Percentiles rank a stretch among this genome's conserved stretches.
phyloP scores from a whole-genome alignment of 2,329 filamentous ascomycete species.

The Cladorrhinum sp. region DNA sequence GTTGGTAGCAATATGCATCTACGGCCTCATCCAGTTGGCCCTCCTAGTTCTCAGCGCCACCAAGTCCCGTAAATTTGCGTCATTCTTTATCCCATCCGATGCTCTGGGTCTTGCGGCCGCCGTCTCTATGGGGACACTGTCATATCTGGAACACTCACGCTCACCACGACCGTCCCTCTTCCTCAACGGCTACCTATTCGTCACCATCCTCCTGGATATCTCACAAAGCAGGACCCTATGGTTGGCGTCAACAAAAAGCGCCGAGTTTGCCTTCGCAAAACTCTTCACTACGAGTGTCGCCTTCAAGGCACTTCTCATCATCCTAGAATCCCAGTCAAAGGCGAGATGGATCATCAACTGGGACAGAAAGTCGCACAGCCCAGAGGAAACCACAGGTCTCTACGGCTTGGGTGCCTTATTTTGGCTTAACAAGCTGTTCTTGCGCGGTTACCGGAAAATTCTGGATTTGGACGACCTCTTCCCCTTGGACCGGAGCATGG shows the following conservation, averaged over 20 bases:
- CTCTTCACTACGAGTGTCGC: slow-evolving; percentile 37
- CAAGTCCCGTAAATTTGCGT: slow-evolving; percentile 18
- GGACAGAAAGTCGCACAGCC: slow-evolving; percentile 39
- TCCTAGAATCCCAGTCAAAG: slow-evolving; percentile 41
- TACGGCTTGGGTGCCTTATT: slow-evolving; percentile 32
- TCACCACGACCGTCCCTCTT: slow-evolving; percentile 42
- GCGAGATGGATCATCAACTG: slow-evolving; percentile 36
- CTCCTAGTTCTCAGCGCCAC: slow-evolving; percentile 33
- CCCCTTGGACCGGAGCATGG: slow-evolving; percentile 28
- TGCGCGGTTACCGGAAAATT: slow-evolving; percentile 33
- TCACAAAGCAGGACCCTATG: slow-evolving; percentile 43
- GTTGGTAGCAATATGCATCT: slow-evolving; percentile 28
- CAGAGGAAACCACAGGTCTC: slow-evolving; percentile 33
- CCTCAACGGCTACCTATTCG: slow-evolving; percentile 39
- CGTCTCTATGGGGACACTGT: slow-evolving; percentile 33
- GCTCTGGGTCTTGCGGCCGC: slow-evolving; percentile 28
- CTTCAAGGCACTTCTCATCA: slow-evolving; percentile 36
- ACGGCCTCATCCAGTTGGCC: slow-evolving; percentile 32
- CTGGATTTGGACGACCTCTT: slow-evolving; percentile 34
- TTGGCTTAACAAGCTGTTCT: slow-evolving; percentile 34
- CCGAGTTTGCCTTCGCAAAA: slow-evolving; percentile 29
- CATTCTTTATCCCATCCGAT: slow-evolving; percentile 25
- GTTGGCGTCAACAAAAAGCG: slow-evolving; percentile 27
- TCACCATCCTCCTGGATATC: slow-evolving; percentile 44
- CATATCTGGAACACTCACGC: slow-evolving; percentile 32